Evolutionary conservation across 2,329 filamentous ascomycete species (phyloP).

Genomic region (Pseudogymnoascus sp.): DNA sequence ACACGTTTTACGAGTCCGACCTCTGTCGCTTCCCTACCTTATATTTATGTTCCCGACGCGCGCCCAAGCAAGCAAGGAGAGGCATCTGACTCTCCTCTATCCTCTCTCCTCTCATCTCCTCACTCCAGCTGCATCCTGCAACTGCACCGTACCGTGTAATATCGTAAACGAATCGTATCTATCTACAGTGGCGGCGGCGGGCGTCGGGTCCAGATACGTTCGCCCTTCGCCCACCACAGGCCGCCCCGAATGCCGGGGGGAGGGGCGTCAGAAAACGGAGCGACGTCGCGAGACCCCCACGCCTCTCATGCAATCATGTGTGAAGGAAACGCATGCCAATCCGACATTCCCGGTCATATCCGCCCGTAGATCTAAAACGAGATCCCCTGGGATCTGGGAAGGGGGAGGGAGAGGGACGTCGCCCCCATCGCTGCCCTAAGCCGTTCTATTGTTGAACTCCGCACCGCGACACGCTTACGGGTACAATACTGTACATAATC

Average conservation of each 20-base stretch:
- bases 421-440: slow-evolving; percentile 1
- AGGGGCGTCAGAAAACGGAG: not conserved
- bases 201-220: not conserved
- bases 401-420: not conserved
- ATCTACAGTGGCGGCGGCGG: not conserved
- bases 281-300: slow-evolving; percentile 5
- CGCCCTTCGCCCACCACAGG: not conserved
- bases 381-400: not conserved
- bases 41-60: not conserved
- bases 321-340: not conserved
- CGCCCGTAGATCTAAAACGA: slow-evolving; percentile 1
- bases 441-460: not conserved
- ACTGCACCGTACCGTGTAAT: not conserved
- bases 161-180: not conserved
- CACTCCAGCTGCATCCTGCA: not conserved
- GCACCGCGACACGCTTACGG: not conserved
- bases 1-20: not conserved
- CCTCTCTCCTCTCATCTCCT: not conserved
- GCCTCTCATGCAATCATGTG: slow-evolving; percentile 2
- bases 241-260: not conserved
- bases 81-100: not conserved
- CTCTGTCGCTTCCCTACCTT: not conserved
- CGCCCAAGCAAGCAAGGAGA: not conserved
- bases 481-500: not conserved
- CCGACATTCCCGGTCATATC: not conserved